phyloP scores from a whole-genome alignment of 2,329 filamentous ascomycete species.

The Colletotrichum tofieldiae region DNA sequence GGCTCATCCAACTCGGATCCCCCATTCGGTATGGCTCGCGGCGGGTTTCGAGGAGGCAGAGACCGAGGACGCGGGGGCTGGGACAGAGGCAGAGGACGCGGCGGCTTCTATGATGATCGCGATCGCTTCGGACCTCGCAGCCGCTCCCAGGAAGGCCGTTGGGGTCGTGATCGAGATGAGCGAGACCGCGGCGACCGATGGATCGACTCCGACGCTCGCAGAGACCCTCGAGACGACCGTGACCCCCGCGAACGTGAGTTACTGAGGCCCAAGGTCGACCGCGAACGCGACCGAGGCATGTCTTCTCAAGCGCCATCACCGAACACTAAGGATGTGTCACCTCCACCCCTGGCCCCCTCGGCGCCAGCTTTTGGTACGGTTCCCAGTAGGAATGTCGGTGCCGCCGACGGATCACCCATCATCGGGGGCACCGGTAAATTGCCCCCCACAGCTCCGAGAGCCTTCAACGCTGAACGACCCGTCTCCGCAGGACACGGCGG shows the following conservation, averaged over 20 bases:
- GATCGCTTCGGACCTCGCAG: conserved; percentile 75
- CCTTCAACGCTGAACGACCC: conserved; percentile 66
- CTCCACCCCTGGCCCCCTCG: conserved; percentile 71
- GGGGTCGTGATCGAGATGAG: conserved; percentile 70
- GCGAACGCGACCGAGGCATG: conserved; percentile 50
- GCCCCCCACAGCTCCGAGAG: conserved; percentile 69
- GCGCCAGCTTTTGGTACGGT: conserved; percentile 72
- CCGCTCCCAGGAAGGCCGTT: conserved; percentile 76
- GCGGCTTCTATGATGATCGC: conserved; percentile 68
- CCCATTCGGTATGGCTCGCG: conserved; percentile 69
- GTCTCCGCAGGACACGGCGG: conserved; percentile 58
- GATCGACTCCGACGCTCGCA: conserved; percentile 56
- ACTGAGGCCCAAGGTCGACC: conserved; percentile 67
- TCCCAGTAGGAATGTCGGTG: conserved; percentile 61
- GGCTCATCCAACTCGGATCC: conserved; percentile 81
- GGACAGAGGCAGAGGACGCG: conserved; percentile 62
- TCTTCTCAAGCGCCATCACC: conserved; percentile 65
- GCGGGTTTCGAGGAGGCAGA: conserved; percentile 65
- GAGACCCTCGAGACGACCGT: conserved; percentile 65
- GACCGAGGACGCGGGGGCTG: conserved; percentile 71
- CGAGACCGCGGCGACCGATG: conserved; percentile 64
- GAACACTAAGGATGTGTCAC: conserved; percentile 67
- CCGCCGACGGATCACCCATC: conserved; percentile 51
- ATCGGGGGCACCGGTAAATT: conserved; percentile 59
- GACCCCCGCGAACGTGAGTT: conserved; percentile 63